Evolutionary conservation across 352 stramenopile genomes (phyloP).

Genomic region (Pythium guiyangense): DNA sequence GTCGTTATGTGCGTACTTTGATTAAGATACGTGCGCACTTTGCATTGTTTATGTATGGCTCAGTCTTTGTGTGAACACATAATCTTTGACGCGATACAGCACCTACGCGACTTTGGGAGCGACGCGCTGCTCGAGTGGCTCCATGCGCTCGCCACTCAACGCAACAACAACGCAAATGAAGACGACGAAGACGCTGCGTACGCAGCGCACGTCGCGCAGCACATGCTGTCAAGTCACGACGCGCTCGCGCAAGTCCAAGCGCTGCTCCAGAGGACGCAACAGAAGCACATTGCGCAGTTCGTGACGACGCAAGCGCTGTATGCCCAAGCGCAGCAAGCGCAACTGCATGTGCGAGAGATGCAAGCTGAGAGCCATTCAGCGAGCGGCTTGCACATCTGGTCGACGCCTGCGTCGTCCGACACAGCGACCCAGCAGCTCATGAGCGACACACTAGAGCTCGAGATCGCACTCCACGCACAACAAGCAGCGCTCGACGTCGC

Average conservation of each 20-base stretch:
- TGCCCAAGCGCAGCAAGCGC: constrained; percentile 15
- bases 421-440: constrained; percentile 4
- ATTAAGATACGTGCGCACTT: too few relatives aligned
- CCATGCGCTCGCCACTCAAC: constrained; percentile 9
- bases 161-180: not conserved
- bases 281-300: constrained; percentile 36
- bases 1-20: not conserved
- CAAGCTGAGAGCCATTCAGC: too few relatives aligned
- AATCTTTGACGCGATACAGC: constrained; percentile 9
- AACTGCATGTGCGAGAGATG: not conserved
- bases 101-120: constrained; percentile 31
- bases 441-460: constrained; percentile 20
- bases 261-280: constrained; percentile 30
- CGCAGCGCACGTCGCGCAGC: constrained; percentile 26
- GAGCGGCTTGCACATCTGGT: not conserved
- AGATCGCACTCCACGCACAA: constrained; percentile 24
- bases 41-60: too few relatives aligned
- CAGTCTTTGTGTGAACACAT: not conserved
- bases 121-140: constrained; percentile 19
- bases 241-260: constrained; percentile 34
- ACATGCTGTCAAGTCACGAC: constrained; percentile 27
- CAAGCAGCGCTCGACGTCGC: constrained; percentile 16
- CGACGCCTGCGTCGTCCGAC: constrained; percentile 14
- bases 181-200: constrained; percentile 33
- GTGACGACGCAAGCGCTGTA: constrained; percentile 29